These are phyloP conservation scores for Wickerhamiella galacta DNA, from an alignment of 805 yeast species.

Conservation along the genomic window DNA sequence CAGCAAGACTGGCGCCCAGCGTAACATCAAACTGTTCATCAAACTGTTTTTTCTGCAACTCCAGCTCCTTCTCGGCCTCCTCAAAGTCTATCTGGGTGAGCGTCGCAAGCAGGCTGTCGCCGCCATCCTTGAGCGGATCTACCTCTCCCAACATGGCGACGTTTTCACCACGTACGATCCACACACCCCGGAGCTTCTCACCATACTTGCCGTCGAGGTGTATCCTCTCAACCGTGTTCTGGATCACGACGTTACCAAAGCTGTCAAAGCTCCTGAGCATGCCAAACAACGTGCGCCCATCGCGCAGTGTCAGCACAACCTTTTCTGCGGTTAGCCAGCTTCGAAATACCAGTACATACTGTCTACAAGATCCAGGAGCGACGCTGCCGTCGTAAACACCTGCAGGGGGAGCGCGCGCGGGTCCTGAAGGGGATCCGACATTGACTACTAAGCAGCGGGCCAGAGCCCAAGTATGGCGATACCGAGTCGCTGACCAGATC, in stretches of 20 bases:
- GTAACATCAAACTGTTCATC: neutral
- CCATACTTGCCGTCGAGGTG: constrained; percentile 42
- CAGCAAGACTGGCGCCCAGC: neutral
- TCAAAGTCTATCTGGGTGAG: constrained; percentile 44
- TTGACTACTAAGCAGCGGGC: too few species aligned
- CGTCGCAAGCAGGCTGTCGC: constrained; percentile 31
- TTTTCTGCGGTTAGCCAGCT: constrained; percentile 19
- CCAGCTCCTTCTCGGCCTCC: constrained; percentile 35
- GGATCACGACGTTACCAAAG: constrained; percentile 75
- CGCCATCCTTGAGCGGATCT: constrained; percentile 74
- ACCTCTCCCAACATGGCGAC: constrained; percentile 88
- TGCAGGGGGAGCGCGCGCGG: constrained; percentile 26
- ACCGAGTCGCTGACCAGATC: too few species aligned
- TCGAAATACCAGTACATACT: constrained; percentile 14
- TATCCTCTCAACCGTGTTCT: constrained; percentile 76
- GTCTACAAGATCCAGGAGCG: constrained; percentile 26
- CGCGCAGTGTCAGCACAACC: constrained; percentile 72
- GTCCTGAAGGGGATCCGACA: constrained; percentile 16
- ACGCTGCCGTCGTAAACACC: constrained; percentile 29
- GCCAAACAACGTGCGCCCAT: constrained; percentile 78
- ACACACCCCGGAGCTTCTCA: constrained; percentile 63
- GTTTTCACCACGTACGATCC: constrained; percentile 88
- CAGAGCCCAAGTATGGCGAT: too few species aligned
- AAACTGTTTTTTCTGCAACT: constrained; percentile 8
- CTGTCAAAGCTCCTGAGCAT: constrained; percentile 90